Evolutionary conservation across 208 protist species (phyloP), one percentile per base, ranked within the genome.

Genomic region (Acanthamoeba divionensis): DNA sequence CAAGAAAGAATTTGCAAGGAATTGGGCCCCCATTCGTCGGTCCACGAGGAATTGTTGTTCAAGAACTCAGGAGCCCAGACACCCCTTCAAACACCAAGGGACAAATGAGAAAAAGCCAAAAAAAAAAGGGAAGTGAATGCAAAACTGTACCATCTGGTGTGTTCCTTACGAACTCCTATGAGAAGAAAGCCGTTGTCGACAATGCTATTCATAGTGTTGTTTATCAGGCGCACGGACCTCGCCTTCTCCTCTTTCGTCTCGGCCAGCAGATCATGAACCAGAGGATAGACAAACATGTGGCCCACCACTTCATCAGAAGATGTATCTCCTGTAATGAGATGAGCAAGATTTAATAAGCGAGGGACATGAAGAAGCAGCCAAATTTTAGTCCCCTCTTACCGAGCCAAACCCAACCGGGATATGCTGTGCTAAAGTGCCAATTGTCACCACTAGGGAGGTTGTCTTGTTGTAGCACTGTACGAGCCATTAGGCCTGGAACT

Each of bases 181-280:
- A 92, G 66, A 47, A 44, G 41, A 57, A 92, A 50, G 26, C 83
- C 83, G 85, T 92, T 71, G 52, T 92, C 83, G n/a, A 90, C 85
- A 31, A 92, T 92, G 80, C 69, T 44, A n/a, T 6, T 47, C 44
- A 90, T 52, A 2, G 69, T 90, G 36, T 90, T 45, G 31, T 60
- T 69, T 38, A 90, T 44, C 24, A 90, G 38, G 13, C 62, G 50
- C 1, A 57, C 24, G 2, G 75, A 63, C 26, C 82, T 55, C 6
- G n/a, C 18, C 52, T 80, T 83, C 69, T 92, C 90, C 31, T 4
- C 4, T 26, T 26, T 41, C 55, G 90, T 92, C n/a, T 79, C 63
- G 8, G 82, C 80, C 15, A 92, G 47, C 41, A 92, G 90, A 26
- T 90, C 69, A 83, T 92, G 48, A 54, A 90, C 57, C 44, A 92